These are phyloP conservation scores for Venturia oleaginea DNA, from an alignment of 2,329 filamentous ascomycete species.

Conservation along the genomic window DNA sequence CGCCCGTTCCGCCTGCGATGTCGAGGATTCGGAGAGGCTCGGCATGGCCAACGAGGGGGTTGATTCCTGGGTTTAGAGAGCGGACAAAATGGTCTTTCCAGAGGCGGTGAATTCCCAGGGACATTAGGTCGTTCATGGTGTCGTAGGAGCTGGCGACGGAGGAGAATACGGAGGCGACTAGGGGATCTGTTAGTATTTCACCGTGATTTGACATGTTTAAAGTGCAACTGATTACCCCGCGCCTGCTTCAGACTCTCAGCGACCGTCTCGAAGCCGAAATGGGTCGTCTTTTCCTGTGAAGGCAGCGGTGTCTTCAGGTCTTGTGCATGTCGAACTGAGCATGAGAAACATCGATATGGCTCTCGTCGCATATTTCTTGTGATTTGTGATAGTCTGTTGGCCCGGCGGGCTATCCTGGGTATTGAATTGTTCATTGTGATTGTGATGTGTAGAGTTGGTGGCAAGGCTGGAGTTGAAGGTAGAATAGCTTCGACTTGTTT, in stretches of 20 bases:
- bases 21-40: slow-evolving; percentile 72
- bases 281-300: slow-evolving; percentile 54
- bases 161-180: slow-evolving; percentile 83
- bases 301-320: slow-evolving; percentile 32
- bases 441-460: not conserved
- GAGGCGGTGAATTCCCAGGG: slow-evolving; percentile 86
- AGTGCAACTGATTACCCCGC: slow-evolving; percentile 38
- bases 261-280: slow-evolving; percentile 85
- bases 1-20: slow-evolving; percentile 91
- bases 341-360: slow-evolving; percentile 39
- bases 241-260: slow-evolving; percentile 70
- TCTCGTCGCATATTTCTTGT: not conserved
- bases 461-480: not conserved
- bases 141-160: slow-evolving; percentile 93
- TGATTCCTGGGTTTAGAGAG: slow-evolving; percentile 72
- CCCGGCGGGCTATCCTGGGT: slow-evolving; percentile 4
- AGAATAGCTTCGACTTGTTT: not conserved
- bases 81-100: slow-evolving; percentile 98
- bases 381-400: not conserved
- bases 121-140: slow-evolving; percentile 99
- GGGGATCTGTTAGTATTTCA: slow-evolving; percentile 16
- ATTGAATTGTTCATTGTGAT: slow-evolving; percentile 11
- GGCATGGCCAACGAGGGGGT: slow-evolving; percentile 43
- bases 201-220: not conserved
- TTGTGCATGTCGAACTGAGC: slow-evolving; percentile 31